A percentile compares a stretch with the other conserved stretches of the same genome.
phyloP scores from a whole-genome alignment of 768 basidiomycete genomes.

The Leccinum disarticulatum region DNA sequence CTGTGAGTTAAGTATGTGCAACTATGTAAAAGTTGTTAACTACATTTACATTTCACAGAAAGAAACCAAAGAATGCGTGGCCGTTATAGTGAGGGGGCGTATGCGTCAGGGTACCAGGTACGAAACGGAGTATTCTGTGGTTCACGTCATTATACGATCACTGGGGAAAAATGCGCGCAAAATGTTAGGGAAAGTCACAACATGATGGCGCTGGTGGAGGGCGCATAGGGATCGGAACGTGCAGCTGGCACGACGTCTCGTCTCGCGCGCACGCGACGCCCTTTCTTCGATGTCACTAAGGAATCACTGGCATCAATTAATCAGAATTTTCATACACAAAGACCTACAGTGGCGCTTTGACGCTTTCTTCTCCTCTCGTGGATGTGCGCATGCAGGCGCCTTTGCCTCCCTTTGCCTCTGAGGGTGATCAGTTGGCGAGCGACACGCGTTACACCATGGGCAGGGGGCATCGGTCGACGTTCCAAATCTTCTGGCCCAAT shows the following conservation, averaged over 20 bases:
- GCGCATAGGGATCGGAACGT: slow-evolving; percentile 8
- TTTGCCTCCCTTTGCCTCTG: background rate
- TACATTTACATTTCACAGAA: background rate
- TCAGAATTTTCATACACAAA: background rate
- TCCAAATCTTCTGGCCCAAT: slow-evolving; percentile 5
- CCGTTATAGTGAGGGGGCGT: background rate
- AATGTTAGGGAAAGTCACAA: background rate
- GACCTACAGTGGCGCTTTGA: slow-evolving; percentile 11
- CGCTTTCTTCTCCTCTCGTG: background rate
- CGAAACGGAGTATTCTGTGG: background rate
- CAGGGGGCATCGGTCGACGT: background rate
- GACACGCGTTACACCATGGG: slow-evolving; percentile 3
- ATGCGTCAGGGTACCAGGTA: background rate
- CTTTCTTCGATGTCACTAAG: slow-evolving; percentile 10
- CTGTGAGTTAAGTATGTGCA: background rate
- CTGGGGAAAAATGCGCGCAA: background rate
- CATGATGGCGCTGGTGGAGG: slow-evolving; percentile 13
- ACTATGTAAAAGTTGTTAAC: background rate
- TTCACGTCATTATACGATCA: background rate
- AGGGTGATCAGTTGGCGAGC: background rate
- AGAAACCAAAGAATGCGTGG: background rate
- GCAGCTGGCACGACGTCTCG: background rate
- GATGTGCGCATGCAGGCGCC: background rate
- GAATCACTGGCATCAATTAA: background rate
- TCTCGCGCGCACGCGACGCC: background rate